These are phyloP conservation scores for Lepidium sativum DNA, from an alignment of 345 rosid genomes.

Conservation along the genomic window DNA sequence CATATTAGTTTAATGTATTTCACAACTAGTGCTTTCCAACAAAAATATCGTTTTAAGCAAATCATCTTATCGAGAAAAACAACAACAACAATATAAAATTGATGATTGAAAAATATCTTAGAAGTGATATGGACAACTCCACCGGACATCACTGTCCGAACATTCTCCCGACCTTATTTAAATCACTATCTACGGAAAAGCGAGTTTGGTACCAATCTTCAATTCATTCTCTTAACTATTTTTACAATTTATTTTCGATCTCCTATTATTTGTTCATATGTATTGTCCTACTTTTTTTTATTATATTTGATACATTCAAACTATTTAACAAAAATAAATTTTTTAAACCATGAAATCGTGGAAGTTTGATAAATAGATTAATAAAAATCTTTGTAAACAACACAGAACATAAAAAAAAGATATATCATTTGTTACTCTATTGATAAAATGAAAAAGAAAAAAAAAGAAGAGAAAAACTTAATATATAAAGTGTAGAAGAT, in stretches of 20 bases:
- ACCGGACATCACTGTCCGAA: constrained; percentile 4
- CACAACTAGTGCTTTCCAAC: constrained; percentile 13
- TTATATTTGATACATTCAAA: too few species aligned
- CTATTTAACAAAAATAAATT: too few species aligned
- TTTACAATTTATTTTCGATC: neutral
- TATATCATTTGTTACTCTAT: too few species aligned
- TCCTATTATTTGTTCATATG: too few species aligned
- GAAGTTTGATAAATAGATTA: too few species aligned
- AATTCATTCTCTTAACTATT: neutral
- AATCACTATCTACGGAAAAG: neutral
- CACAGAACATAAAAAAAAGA: too few species aligned
- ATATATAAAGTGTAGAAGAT: too few species aligned
- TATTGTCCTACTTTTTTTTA: too few species aligned
- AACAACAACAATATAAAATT: constrained; percentile 9
- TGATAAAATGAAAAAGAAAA: too few species aligned
- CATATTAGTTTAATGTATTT: constrained; percentile 11
- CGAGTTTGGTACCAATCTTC: neutral
- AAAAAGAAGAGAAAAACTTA: too few species aligned
- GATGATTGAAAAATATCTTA: neutral
- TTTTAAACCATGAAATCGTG: too few species aligned
- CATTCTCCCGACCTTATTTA: constrained; percentile 9
- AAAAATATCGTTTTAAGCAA: neutral
- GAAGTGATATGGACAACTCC: constrained; percentile 12
- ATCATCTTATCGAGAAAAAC: neutral
- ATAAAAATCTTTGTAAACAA: too few species aligned